Conservation (phyloP, 2,329 filamentous ascomycete species). For the Aspergillus vadensis region DNA sequence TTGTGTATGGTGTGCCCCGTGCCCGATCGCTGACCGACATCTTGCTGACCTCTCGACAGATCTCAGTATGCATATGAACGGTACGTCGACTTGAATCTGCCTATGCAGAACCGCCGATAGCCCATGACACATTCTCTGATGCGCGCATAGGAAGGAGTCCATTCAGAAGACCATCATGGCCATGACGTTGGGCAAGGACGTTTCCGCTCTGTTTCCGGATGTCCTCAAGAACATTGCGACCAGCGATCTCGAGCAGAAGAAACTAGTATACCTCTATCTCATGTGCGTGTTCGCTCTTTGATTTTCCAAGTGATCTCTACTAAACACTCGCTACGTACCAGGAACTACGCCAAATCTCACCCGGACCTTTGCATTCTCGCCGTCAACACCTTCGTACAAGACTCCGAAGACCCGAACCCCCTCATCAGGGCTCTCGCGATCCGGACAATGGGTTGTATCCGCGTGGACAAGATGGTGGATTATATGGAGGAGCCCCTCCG, state of each 20-base stretch:
- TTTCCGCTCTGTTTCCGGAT: constrained; percentile 94
- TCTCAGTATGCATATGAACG: constrained; percentile 99
- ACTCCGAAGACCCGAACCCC: constrained; percentile 97
- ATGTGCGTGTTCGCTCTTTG: constrained; percentile 65
- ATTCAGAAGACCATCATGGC: constrained; percentile 99
- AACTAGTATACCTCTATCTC: constrained; percentile 96
- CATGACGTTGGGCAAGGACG: constrained; percentile 98
- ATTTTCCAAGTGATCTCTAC: constrained; percentile 4
- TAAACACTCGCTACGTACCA: constrained; percentile 43
- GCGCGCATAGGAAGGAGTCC: constrained; percentile 73
- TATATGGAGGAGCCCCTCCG: constrained; percentile 98
- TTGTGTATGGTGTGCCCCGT: constrained; percentile 60
- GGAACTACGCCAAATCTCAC: constrained; percentile 99
- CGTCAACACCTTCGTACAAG: constrained; percentile 98
- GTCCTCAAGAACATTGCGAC: constrained; percentile 99
- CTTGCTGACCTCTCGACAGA: constrained; percentile 50
- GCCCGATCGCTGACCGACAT: constrained; percentile 20
- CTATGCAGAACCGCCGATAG: too few relatives aligned
- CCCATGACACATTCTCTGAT: constrained; percentile 29
- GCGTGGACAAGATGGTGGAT: constrained; percentile 99
- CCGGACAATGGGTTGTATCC: constrained; percentile 96
- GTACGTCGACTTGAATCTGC: constrained; percentile 40
- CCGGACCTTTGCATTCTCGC: constrained; percentile 97
- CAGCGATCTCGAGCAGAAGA: constrained; percentile 93
- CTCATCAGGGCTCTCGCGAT: constrained; percentile 93